Base-by-base conservation (phyloP, 345 rosid species). In the Salix purpurea region DNA sequence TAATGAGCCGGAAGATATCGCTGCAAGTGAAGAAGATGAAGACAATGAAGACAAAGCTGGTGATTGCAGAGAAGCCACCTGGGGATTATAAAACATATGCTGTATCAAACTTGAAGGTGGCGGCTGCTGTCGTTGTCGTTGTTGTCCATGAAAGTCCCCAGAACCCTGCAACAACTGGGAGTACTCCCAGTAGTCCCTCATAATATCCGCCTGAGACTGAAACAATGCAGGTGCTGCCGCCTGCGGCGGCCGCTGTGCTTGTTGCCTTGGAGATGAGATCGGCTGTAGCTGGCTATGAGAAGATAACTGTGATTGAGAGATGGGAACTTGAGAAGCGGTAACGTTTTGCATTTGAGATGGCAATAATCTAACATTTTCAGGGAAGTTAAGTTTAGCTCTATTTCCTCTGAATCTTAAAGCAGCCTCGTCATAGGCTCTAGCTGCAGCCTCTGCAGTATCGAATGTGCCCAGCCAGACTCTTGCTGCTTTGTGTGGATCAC, bases 391-490 rank as follows among this genome's bases (percentile, higher is more conserved):
- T 83, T 91, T 91, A 7, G 95, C 98, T 69, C 91, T 89, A 87
- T 70, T 91, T 67, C 97, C 97, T 46, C 97, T 88, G 87, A 94
- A 94, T 60, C 92, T 68, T 62, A 94, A 85, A 28, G 98, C 98
- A 8, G 98, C 97, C 16, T 86, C 92, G 52, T 94, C 98, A 73
- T 94, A 94, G 3, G 97, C 98, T 82, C 90, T 88, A 42, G 98
- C 98, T 1, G 97, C 98, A 0, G 93, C 91, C 73, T 92, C 96
- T 0, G 94, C 97, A 2, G 94, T 92, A 28, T 92, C 90, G 80
- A 94, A 92, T 15, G 98, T 94, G 26, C 98, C 98, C 0, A 92
- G 88, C 98, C 98, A 94, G 6, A 94, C 94, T 73, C 97, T 81
- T 4, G 92, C 89, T 2, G 97, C 98, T 70, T 84, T 94, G 67